Base-by-base conservation (phyloP, 805 yeast genomes). In the Wickerhamiella qilinensis region DNA sequence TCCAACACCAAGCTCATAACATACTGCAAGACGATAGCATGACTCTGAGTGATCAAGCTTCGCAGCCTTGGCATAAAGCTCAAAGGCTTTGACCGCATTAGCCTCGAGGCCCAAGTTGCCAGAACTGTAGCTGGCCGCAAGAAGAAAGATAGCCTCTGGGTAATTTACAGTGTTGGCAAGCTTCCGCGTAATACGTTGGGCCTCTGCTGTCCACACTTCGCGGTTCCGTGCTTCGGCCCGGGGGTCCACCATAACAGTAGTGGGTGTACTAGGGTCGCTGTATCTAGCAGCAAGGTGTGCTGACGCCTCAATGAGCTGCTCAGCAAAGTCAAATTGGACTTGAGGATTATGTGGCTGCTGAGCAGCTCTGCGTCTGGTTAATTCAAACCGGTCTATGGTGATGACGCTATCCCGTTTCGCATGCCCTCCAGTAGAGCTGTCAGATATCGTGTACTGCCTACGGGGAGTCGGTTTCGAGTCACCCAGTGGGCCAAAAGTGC, bases 1-100 rank as follows among this genome's bases (percentile, higher is more conserved):
- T 2, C 79, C 78, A 42, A 70, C 65, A 15, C 82, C 77, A 52
- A 77, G 62, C 53, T 81, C 91, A 49, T 67, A 67, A 49, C 83
- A 73, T 24, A 78, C 78, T 1, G 79, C 91, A 1, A 75, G 68
- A 36, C 88, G 59, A 57, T 76, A 80, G 41, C 75, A 66, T 8
- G 81, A 77, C 38, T 69, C 69, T 0, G 73, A 64, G 48, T 75
- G 75, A 17, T 69, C 67, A 31, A 64, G 64, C 35, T 61, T 60
- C 4, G 83, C 78, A 1, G 84, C 77, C 42, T 68, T 70, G 22
- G 57, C 47, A 53, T 78, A 80, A 36, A 65, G 60, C 43, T 71
- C 73, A 48, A 71, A 73, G 2, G 86, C 85, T 47, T 69, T 69
- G 30, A 54, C 63, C 47, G 71, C 73, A 57, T 77, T 75, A 41